Conservation (phyloP, 495 filamentous ascomycete species). For the Schizothecium vesticola region DNA sequence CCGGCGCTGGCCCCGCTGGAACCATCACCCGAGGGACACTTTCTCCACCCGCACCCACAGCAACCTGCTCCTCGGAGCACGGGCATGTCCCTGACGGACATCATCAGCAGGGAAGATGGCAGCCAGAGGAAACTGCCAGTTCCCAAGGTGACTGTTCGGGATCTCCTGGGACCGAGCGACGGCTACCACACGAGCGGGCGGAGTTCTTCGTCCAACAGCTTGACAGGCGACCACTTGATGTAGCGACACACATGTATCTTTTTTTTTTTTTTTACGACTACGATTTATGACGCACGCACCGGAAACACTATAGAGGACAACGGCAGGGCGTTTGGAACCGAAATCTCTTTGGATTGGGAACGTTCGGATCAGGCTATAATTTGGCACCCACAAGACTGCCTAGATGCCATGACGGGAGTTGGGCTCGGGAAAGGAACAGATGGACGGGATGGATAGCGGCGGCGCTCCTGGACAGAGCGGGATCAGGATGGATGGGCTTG, state of each 20-base stretch:
- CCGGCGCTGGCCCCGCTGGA: constrained; percentile 92
- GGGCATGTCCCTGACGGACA: constrained; percentile 81
- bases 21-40: constrained; percentile 56
- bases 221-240: constrained; percentile 40
- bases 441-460: not conserved
- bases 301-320: constrained; percentile 5
- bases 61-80: constrained; percentile 39
- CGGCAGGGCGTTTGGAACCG: not conserved
- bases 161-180: constrained; percentile 63
- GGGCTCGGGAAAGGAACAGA: not conserved
- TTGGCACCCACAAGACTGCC: not conserved
- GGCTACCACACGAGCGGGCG: constrained; percentile 52
- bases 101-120: constrained; percentile 82
- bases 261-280: constrained; percentile 18
- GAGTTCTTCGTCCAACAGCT: constrained; percentile 44
- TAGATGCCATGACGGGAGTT: not conserved
- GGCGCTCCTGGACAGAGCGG: not conserved
- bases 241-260: constrained; percentile 20
- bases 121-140: constrained; percentile 90
- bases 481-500: not conserved
- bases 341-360: constrained; percentile 14
- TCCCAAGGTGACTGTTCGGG: constrained; percentile 84
- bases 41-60: constrained; percentile 32
- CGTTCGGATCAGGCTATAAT: not conserved
- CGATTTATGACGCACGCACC: constrained; percentile 23